These are phyloP conservation scores for Ascoidea tarda DNA, from an alignment of 805 yeast genomes.

Conservation along the genomic window DNA sequence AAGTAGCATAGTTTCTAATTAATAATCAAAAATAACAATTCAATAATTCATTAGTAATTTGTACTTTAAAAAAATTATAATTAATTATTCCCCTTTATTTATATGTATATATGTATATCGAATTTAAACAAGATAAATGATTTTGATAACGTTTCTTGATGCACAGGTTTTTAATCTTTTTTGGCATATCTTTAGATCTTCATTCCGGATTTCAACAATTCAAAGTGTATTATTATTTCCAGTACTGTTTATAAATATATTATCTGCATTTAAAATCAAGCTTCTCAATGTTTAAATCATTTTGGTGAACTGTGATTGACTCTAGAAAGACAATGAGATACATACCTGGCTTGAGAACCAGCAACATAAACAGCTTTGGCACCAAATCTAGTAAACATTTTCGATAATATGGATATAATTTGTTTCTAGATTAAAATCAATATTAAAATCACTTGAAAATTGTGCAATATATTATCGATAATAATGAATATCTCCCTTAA, in stretches of 20 bases:
- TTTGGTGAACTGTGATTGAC: neutral
- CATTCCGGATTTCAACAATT: neutral
- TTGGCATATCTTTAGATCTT: neutral
- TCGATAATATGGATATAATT: neutral
- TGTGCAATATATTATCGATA: too few relatives aligned
- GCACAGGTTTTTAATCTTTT: neutral
- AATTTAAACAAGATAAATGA: too few relatives aligned
- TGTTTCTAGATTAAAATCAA: too few relatives aligned
- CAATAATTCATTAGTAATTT: neutral
- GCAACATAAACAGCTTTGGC: slow-evolving; percentile 19
- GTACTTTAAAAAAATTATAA: neutral
- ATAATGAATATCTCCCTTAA: too few relatives aligned
- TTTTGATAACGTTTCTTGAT: too few relatives aligned
- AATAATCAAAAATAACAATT: neutral
- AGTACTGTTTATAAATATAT: neutral
- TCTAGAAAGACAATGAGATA: neutral
- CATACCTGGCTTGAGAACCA: slow-evolving; percentile 17
- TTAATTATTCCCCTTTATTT: neutral
- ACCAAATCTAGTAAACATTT: slow-evolving; percentile 18
- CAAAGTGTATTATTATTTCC: neutral
- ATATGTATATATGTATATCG: neutral
- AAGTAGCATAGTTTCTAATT: slow-evolving; percentile 84
- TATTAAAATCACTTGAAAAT: too few relatives aligned
- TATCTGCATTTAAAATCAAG: neutral
- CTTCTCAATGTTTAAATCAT: neutral